Conservation (phyloP, 176 grass and related monocot genomes). For the Bolboschoenus planiculmis region DNA sequence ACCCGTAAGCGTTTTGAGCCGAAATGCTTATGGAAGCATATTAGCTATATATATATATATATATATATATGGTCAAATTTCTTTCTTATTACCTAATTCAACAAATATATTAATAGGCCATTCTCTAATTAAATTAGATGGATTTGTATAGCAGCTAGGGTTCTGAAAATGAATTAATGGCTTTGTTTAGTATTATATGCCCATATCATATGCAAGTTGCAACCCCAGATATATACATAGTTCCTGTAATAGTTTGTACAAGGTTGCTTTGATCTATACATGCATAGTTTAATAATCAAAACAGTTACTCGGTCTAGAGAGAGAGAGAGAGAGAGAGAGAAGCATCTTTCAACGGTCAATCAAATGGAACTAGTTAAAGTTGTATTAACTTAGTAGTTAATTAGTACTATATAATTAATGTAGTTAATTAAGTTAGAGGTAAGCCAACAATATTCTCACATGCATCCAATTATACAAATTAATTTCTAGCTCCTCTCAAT, state of each 20-base stretch:
- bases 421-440: not conserved
- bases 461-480: constrained; percentile 7
- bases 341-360: constrained; percentile 11
- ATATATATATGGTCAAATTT: not conserved
- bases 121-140: not conserved
- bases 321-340: not conserved
- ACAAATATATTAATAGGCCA: not conserved
- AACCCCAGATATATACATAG: not conserved
- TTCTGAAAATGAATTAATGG: not conserved
- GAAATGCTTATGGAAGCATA: too few species aligned
- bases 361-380: constrained; percentile 5
- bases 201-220: not conserved
- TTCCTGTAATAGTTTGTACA: not conserved
- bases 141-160: not conserved
- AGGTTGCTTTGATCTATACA: not conserved
- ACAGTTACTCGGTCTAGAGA: not conserved
- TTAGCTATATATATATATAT: too few species aligned
- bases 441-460: constrained; percentile 18
- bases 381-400: not conserved
- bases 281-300: constrained; percentile 3
- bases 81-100: not conserved
- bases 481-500: not conserved
- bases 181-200: constrained; percentile 7
- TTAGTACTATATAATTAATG: not conserved
- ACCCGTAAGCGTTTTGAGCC: too few species aligned